Percentiles rank a stretch among this genome's conserved stretches.
These are phyloP conservation scores for Cladophialophora yegresii DNA, from an alignment of 2,329 filamentous ascomycete species.

Conservation along the genomic window DNA sequence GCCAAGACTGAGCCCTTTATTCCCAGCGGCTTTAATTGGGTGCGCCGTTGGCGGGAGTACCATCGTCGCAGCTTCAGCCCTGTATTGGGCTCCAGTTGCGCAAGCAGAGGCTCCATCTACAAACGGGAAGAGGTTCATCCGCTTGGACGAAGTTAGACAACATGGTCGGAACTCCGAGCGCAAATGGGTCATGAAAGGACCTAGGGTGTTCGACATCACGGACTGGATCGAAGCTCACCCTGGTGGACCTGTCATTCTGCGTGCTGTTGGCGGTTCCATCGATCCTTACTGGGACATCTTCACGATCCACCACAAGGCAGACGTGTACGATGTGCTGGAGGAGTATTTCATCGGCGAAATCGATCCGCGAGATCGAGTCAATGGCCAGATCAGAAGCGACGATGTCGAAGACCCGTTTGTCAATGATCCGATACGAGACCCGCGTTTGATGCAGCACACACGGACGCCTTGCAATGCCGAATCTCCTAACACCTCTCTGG, in stretches of 20 bases:
- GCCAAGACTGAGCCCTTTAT: background rate
- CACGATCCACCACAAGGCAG: constrained; percentile 65
- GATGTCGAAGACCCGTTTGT: constrained; percentile 49
- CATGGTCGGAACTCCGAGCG: constrained; percentile 49
- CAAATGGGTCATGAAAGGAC: constrained; percentile 66
- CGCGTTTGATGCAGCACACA: constrained; percentile 55
- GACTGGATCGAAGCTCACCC: constrained; percentile 68
- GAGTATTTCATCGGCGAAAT: constrained; percentile 66
- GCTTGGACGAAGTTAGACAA: constrained; percentile 35
- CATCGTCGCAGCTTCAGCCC: constrained; percentile 5
- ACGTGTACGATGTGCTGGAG: constrained; percentile 66
- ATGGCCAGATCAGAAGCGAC: constrained; percentile 57
- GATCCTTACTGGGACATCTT: constrained; percentile 73
- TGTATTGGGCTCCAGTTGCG: constrained; percentile 9
- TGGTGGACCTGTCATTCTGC: constrained; percentile 67
- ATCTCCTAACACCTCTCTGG: constrained; percentile 55
- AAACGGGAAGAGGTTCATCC: constrained; percentile 29
- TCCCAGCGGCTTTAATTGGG: background rate
- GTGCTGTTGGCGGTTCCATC: constrained; percentile 64
- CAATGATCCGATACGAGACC: constrained; percentile 54
- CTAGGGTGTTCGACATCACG: constrained; percentile 70
- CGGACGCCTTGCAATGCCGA: constrained; percentile 64
- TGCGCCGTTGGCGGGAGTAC: constrained; percentile 3
- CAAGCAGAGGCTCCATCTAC: constrained; percentile 29
- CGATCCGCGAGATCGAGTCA: constrained; percentile 59